Percentiles rank a stretch among this genome's conserved stretches.
Conservation (phyloP, 2,329 filamentous ascomycete genomes). For the Fusarium sp. region DNA sequence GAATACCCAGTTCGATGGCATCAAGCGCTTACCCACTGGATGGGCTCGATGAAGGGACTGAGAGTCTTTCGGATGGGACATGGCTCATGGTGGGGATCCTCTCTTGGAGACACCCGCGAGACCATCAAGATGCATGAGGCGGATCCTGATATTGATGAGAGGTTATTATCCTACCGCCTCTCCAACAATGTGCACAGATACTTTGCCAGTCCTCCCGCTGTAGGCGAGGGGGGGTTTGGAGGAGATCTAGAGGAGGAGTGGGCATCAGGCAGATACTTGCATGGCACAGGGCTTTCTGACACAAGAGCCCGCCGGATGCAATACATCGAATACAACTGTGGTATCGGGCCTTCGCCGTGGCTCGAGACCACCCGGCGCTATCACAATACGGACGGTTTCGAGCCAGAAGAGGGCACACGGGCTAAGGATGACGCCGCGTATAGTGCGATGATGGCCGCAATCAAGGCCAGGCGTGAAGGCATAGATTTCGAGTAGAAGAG, state of each 20-base stretch:
- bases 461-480: not conserved
- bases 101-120: not conserved
- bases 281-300: not conserved
- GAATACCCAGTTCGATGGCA: constrained; percentile 22
- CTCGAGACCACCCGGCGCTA: not conserved
- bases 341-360: not conserved
- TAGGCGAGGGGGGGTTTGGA: accelerated
- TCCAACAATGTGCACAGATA: not conserved
- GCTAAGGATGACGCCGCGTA: constrained; percentile 15
- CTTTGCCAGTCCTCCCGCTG: not conserved
- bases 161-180: not conserved
- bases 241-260: not conserved
- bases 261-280: not conserved
- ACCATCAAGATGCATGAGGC: accelerated
- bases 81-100: not conserved
- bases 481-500: too few species aligned
- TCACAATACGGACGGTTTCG: accelerated
- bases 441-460: not conserved
- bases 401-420: constrained; percentile 10
- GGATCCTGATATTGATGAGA: not conserved
- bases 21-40: constrained; percentile 13
- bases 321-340: constrained; percentile 16
- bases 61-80: constrained; percentile 15
- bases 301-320: not conserved
- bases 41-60: constrained; percentile 9